A percentile compares a stretch with the other conserved stretches of the same genome.
Conservation (phyloP, 2,329 filamentous ascomycete genomes). For the Canariomyces notabilis region DNA sequence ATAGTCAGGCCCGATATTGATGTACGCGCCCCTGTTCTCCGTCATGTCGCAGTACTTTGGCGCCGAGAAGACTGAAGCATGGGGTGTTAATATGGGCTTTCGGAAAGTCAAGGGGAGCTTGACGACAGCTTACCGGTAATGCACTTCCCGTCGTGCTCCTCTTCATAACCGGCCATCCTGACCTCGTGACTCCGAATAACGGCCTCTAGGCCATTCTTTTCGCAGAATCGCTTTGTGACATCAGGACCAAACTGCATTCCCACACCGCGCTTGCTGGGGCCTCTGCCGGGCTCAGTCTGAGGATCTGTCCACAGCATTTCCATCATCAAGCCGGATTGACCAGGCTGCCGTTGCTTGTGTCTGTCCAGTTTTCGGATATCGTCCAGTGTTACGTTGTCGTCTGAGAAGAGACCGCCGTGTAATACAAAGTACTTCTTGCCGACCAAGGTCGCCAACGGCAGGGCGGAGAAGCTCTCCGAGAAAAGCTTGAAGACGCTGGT, state of each 20-base stretch:
- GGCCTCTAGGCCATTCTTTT: slow-evolving; percentile 89
- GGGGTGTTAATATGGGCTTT: slow-evolving; percentile 24
- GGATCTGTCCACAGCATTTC: slow-evolving; percentile 99
- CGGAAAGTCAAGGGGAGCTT: not conserved
- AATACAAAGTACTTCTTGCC: slow-evolving; percentile 87
- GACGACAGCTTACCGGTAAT: slow-evolving; percentile 66
- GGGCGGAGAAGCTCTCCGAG: slow-evolving; percentile 93
- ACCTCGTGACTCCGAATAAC: slow-evolving; percentile 98
- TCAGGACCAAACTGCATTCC: slow-evolving; percentile 96
- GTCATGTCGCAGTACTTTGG: slow-evolving; percentile 97
- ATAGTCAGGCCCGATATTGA: slow-evolving; percentile 89
- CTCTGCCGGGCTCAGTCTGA: slow-evolving; percentile 76
- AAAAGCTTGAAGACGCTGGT: slow-evolving; percentile 85
- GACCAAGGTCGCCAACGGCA: slow-evolving; percentile 87
- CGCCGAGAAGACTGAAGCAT: slow-evolving; percentile 75
- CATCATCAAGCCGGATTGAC: slow-evolving; percentile 96
- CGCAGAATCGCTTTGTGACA: slow-evolving; percentile 92
- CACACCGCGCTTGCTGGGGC: slow-evolving; percentile 93
- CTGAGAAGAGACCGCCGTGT: slow-evolving; percentile 91
- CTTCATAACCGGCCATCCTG: slow-evolving; percentile 98
- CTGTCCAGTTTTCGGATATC: slow-evolving; percentile 91
- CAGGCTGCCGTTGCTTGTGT: slow-evolving; percentile 86
- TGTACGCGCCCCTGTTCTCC: slow-evolving; percentile 96
- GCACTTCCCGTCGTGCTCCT: slow-evolving; percentile 91
- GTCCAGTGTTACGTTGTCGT: slow-evolving; percentile 86